These are phyloP conservation scores for Tolypocladium ovalisporum DNA, from an alignment of 2,329 filamentous ascomycete genomes.

Conservation along the genomic window DNA sequence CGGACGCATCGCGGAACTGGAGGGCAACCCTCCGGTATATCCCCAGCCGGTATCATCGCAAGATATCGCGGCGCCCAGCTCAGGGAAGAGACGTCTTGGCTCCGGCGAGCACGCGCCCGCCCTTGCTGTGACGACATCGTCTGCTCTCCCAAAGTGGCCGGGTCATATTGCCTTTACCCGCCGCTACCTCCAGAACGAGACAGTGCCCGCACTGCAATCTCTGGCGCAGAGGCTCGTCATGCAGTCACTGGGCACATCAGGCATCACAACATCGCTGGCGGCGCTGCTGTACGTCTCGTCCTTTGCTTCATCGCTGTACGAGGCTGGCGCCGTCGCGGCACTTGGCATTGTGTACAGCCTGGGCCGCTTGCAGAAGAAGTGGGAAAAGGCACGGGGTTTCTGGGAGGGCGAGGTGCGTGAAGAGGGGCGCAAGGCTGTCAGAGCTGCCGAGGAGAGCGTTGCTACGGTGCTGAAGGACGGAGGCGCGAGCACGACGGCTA, in stretches of 20 bases:
- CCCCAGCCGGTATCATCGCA: slow-evolving; percentile 21
- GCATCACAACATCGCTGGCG: slow-evolving; percentile 44
- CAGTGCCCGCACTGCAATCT: slow-evolving; percentile 60
- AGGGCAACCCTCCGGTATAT: slow-evolving; percentile 18
- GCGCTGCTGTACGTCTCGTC: slow-evolving; percentile 46
- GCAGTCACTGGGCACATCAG: slow-evolving; percentile 63
- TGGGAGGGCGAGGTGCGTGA: slow-evolving; percentile 60
- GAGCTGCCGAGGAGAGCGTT: slow-evolving; percentile 43
- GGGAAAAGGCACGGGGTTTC: slow-evolving; percentile 48
- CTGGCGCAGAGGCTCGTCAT: slow-evolving; percentile 65
- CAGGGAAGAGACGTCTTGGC: slow-evolving; percentile 9
- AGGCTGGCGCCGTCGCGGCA: slow-evolving; percentile 51
- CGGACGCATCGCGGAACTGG: slow-evolving; percentile 55
- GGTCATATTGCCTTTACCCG: slow-evolving; percentile 63
- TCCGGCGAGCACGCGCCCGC: slow-evolving; percentile 14
- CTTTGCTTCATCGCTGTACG: slow-evolving; percentile 42
- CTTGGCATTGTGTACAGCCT: slow-evolving; percentile 50
- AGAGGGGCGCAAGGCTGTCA: slow-evolving; percentile 52
- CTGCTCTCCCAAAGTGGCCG: slow-evolving; percentile 48
- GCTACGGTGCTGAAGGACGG: slow-evolving; percentile 30
- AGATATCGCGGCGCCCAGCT: neutral
- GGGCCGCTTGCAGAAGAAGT: slow-evolving; percentile 48
- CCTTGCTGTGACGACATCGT: slow-evolving; percentile 10
- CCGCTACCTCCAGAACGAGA: slow-evolving; percentile 52
- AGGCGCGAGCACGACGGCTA: slow-evolving; percentile 11